Evolutionary conservation across 148 eudicot species (phyloP), one percentile per base, ranked within the genome.

Genomic region (Amaranthus palmeri): DNA sequence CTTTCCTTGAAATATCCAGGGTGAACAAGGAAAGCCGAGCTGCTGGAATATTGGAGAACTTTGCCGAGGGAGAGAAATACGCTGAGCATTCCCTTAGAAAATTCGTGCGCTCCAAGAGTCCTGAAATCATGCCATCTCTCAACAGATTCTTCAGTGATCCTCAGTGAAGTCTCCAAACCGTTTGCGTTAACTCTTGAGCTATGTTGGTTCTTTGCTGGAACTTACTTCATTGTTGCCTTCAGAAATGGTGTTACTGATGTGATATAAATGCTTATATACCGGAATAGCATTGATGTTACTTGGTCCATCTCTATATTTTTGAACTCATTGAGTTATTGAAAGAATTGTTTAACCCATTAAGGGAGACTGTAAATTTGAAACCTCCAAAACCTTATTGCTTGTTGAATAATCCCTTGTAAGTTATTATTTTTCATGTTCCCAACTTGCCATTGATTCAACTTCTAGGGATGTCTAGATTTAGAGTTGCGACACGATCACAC

Each of bases 121-220:
- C 93, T 0, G 91, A 92, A 82, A 88, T 92, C 82, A 90, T 92
- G 93, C 97, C 96, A 72, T 56, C 82, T 67, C 51, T 92, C 77
- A 90, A 90, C 84, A 74, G 62, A 6, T 92, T 90, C 83, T 90
- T 92, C 65, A 45, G 86, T 47, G 83, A 92, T 11, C 97, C 96
- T n/a, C 83, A 86, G 67, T 83, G 55, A 78, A 41, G 76, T 74
- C 70, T 70, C 65, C 54, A 42, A 12, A 54, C 12, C 10, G 58
- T 62, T 36, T 55, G 68, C 69, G 66, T 48, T 64, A 10, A 17
- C 4, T 25, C 41, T 11, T 51, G 48, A 43, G 47, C 7, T 54
- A 54, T 42, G 17, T 43, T 68, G 59, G 40, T 40, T 47, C 14
- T 61, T 44, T 17, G 25, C 61, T 57, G 17, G 36, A 64, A 64